Base-by-base conservation (phyloP, 768 basidiomycete genomes). In the Podaxis rugospora region DNA sequence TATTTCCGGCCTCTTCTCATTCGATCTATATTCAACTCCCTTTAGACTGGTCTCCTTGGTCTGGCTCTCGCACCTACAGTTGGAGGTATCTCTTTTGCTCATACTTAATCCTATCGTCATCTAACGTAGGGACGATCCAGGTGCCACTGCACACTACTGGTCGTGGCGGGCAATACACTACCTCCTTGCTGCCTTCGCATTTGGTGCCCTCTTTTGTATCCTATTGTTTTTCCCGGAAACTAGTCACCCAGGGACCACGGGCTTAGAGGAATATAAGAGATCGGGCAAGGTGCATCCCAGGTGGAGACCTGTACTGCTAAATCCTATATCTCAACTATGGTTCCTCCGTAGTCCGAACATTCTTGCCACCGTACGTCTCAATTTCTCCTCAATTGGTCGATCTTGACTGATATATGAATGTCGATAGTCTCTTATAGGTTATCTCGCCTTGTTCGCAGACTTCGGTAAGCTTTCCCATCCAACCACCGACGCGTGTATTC, bases 131-230 rank as follows among this genome's bases (percentile, higher is more conserved):
- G 2, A 44, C 16, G 16, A 44, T 44, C 16, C 14, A 64, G 60
- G 59, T 13, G 11, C 49, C 36, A 53, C 54, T 16, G 65, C 61
- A 6, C 62, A 63, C 23, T 63, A 63, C 63, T 78, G 77, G 49
- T 89, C 88, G 0, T 91, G 89, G 88, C 80, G 89, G 0, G 65
- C 76, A 5, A 80, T 87, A 68, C 87, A 91, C 67, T 67, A 71
- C 10, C 65, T 66, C 0, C 63, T 90, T 1, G 80, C 79, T 2
- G 36, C 75, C 0, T 70, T 74, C 37, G 81, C 78, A 1, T 47
- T 81, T 0, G 16, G 78, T 0, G 73, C 75, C 1, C 74, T 83
- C 46, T 4, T 80, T 7, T 62, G 73, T 6, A 74, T 88, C 28
- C 54, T 68, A 1, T 46, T 79, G 1, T 78, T 78, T 59, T 78